Evolutionary conservation across 2,329 filamentous ascomycete species (phyloP).

Genomic region (Botryosphaeria dothidea): DNA sequence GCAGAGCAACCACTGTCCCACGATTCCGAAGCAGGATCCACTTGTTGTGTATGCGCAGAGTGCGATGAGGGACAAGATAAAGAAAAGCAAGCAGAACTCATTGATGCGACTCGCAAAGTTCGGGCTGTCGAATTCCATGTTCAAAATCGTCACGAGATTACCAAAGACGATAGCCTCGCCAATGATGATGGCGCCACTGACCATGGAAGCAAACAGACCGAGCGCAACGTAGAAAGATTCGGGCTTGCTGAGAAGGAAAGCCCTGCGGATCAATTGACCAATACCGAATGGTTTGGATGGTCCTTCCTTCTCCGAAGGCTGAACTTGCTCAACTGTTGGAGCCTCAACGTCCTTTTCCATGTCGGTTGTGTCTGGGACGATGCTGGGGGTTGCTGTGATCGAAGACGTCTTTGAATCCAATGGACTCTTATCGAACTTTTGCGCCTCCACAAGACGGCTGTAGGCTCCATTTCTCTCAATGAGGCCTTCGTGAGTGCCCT

Average conservation of each 20-base stretch:
- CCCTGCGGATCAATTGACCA: constrained; percentile 29
- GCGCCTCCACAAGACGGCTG: constrained; percentile 34
- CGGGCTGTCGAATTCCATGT: constrained; percentile 40
- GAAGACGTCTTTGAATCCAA: constrained; percentile 16
- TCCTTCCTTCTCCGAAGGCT: neutral
- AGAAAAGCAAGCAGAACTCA: constrained; percentile 53
- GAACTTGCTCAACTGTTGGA: neutral
- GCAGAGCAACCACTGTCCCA: constrained; percentile 48
- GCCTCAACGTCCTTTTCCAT: neutral
- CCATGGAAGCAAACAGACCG: constrained; percentile 46
- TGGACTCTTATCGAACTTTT: constrained; percentile 35
- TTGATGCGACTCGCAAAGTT: constrained; percentile 35
- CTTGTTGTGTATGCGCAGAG: constrained; percentile 45
- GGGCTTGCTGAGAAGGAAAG: constrained; percentile 33
- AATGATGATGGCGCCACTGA: constrained; percentile 55
- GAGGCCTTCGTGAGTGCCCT: constrained; percentile 34
- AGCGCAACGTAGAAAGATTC: constrained; percentile 42
- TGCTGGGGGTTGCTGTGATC: constrained; percentile 16
- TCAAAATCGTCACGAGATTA: constrained; percentile 53
- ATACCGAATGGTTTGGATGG: constrained; percentile 9
- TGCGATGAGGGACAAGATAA: constrained; percentile 55
- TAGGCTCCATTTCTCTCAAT: constrained; percentile 32
- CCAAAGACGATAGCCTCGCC: constrained; percentile 62
- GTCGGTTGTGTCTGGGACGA: constrained; percentile 3
- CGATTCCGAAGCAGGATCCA: constrained; percentile 51